Base-by-base conservation (phyloP, 352 stramenopile species). In the Aphanomyces invadans region DNA sequence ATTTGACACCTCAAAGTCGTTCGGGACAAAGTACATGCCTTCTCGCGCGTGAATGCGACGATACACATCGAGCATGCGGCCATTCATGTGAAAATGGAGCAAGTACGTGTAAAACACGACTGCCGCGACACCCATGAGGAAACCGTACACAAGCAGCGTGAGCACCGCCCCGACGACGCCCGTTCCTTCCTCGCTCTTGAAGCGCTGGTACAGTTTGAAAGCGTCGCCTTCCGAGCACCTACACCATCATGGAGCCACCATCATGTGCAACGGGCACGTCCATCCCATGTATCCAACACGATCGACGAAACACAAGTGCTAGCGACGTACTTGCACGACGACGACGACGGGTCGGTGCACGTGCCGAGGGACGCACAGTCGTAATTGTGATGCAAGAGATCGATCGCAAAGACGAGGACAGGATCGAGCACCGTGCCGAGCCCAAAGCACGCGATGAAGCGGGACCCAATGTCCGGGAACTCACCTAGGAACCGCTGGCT, bases 11-110 rank as follows among this genome's bases (percentile, higher is more conserved):
- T 97, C 89, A 52, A 85, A 79, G 71, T 97, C 88, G 45, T 96
- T 79, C n/a, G 89, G 89, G 15, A 96, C 70, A 63, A 96, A 95
- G 48, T 96, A 91, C 0, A 77, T 59, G 49, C 76, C 68, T 48
- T 93, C 81, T 9, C 80, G 74, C 9, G 72, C 83, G 65, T 94
- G 81, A 9, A 96, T 62, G 23, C 88, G 83, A 0, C 83, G 75
- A 62, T 95, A 96, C 4, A 90, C 73, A 64, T 96, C 88, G 5
- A 95, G 75, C 81, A 96, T 91, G 49, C 88, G 82, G 12, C 87
- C 88, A 68, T 95, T 95, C 80, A 94, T 91, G 78, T 96, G 88
- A 4, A 92, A 72, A 60, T 90, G 77, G 9, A 96, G 76, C 29
- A 96, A 69, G 62, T 95, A 96, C 61, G 73, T 69, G 68, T 94